A percentile compares a stretch with the other conserved stretches of the same genome.
These are phyloP conservation scores for Calonectria hawksworthii DNA, from an alignment of 2,329 filamentous ascomycete species.

Conservation along the genomic window DNA sequence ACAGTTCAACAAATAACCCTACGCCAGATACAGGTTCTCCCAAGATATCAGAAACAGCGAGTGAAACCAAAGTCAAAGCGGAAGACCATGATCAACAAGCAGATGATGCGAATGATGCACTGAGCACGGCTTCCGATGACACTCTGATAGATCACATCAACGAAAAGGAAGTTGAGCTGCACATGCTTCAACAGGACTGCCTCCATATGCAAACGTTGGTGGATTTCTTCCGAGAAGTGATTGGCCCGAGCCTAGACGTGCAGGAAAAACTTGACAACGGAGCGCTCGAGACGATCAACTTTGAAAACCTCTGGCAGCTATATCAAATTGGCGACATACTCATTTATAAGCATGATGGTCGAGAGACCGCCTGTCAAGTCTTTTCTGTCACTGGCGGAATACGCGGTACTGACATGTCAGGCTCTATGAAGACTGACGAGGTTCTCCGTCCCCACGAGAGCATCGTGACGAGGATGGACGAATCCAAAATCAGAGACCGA, in stretches of 20 bases:
- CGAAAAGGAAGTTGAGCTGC: background rate
- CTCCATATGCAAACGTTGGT: background rate
- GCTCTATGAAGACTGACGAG: background rate
- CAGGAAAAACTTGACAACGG: background rate
- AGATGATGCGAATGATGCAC: background rate
- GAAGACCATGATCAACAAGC: background rate
- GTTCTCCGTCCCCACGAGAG: background rate
- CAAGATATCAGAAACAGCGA: background rate
- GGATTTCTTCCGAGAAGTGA: background rate
- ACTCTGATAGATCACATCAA: background rate
- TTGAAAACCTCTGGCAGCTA: background rate
- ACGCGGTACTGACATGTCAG: background rate
- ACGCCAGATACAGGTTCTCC: background rate
- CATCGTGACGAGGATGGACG: background rate
- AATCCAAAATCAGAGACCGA: background rate
- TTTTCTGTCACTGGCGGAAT: background rate
- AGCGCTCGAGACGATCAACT: background rate
- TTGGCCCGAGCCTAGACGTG: background rate
- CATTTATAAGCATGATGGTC: background rate
- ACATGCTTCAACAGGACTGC: background rate
- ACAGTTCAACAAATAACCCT: background rate
- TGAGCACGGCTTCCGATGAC: background rate
- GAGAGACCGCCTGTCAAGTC: background rate
- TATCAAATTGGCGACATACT: background rate
- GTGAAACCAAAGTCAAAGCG: background rate